Percentiles rank a stretch among this genome's conserved stretches.
These are phyloP conservation scores for Colletotrichum musicola DNA, from an alignment of 2,329 filamentous ascomycete genomes.

Conservation along the genomic window DNA sequence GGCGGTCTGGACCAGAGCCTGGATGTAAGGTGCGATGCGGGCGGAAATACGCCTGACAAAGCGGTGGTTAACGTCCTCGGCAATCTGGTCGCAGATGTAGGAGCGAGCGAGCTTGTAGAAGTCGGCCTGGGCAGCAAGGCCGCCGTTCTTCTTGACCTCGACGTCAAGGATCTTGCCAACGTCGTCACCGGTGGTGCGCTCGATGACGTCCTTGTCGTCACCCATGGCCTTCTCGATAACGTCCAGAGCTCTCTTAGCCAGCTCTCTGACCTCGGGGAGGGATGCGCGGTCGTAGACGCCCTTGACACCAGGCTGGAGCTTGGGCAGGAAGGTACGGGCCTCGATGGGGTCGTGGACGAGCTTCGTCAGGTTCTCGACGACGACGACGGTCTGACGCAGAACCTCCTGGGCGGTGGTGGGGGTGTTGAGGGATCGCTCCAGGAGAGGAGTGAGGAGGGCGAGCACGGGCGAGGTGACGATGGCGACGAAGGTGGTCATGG, in stretches of 20 bases:
- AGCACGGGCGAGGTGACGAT: slow-evolving; percentile 96
- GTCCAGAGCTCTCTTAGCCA: slow-evolving; percentile 83
- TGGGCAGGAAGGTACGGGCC: slow-evolving; percentile 93
- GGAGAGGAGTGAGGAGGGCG: slow-evolving; percentile 91
- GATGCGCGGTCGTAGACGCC: slow-evolving; percentile 88
- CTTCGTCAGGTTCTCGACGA: slow-evolving; percentile 98
- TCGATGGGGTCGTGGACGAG: slow-evolving; percentile 96
- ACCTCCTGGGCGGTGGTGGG: slow-evolving; percentile 94
- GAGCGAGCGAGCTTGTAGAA: slow-evolving; percentile 75
- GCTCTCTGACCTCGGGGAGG: slow-evolving; percentile 92
- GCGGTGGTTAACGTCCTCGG: slow-evolving; percentile 88
- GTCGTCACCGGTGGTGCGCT: slow-evolving; percentile 78
- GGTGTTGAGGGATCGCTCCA: slow-evolving; percentile 93
- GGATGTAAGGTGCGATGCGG: slow-evolving; percentile 81
- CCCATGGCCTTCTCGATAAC: slow-evolving; percentile 97
- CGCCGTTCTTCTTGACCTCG: slow-evolving; percentile 78
- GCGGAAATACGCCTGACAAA: slow-evolving; percentile 78
- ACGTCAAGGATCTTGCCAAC: slow-evolving; percentile 80
- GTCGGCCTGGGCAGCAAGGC: slow-evolving; percentile 71
- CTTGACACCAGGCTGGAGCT: slow-evolving; percentile 94
- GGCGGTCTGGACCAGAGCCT: slow-evolving; percentile 73
- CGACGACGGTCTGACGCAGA: slow-evolving; percentile 93
- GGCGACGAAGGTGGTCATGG: slow-evolving; percentile 98
- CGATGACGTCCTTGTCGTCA: slow-evolving; percentile 73
- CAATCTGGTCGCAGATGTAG: slow-evolving; percentile 87